Conservation (phyloP, 2,329 filamentous ascomycete species). For the Zopfia rhizophila region DNA sequence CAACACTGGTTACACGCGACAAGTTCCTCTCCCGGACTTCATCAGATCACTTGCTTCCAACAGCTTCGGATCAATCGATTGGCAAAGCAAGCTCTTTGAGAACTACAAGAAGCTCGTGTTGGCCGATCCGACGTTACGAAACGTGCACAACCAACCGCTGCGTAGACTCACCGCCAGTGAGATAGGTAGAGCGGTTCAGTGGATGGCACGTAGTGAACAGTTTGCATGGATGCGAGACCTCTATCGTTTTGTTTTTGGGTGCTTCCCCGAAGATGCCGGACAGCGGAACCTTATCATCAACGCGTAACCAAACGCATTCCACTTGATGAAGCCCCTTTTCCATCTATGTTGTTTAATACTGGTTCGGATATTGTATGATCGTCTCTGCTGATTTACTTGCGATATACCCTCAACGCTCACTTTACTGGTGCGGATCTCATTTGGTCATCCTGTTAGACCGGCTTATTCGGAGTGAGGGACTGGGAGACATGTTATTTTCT, state of each 20-base stretch:
- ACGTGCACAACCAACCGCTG: constrained; percentile 60
- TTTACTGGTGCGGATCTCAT: constrained; percentile 24
- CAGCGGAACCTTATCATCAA: constrained; percentile 71
- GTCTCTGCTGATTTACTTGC: constrained; percentile 29
- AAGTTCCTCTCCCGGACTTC: constrained; percentile 74
- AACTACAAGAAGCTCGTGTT: constrained; percentile 84
- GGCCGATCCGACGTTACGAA: constrained; percentile 73
- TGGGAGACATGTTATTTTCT: constrained; percentile 15
- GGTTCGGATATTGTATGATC: constrained; percentile 6
- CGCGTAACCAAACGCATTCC: constrained; percentile 30
- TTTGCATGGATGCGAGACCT: constrained; percentile 85
- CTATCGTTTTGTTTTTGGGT: constrained; percentile 85
- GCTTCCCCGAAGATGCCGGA: constrained; percentile 80
- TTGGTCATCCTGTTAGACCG: constrained; percentile 12
- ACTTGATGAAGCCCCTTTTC: neutral
- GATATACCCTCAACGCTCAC: constrained; percentile 45
- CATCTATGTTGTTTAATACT: neutral
- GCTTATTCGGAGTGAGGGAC: neutral
- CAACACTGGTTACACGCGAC: constrained; percentile 80
- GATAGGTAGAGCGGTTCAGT: constrained; percentile 79
- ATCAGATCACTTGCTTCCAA: constrained; percentile 79
- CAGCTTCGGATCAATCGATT: constrained; percentile 78
- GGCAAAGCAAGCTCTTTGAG: constrained; percentile 77
- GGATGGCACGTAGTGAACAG: constrained; percentile 77
- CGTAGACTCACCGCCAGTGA: constrained; percentile 76